Evolutionary conservation across 2,329 filamentous ascomycete species (phyloP).

Genomic region (Fusarium cyanostomum): DNA sequence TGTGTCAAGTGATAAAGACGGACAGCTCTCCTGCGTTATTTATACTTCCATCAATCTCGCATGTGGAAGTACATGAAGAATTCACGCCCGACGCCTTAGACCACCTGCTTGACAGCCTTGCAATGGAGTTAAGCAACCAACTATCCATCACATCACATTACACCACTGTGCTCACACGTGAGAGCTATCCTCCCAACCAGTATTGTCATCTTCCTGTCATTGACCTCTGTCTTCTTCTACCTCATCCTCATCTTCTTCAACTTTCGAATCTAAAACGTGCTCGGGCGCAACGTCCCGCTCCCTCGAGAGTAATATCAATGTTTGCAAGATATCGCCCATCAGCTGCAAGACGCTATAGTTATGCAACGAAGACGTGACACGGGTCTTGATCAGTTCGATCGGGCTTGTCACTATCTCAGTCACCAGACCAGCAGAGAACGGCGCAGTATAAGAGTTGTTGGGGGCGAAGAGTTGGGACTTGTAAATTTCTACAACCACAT

Average conservation of each 20-base stretch:
- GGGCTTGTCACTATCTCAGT: slow-evolving; percentile 87
- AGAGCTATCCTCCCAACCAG: no score
- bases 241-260: no score
- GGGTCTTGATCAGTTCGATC: slow-evolving; percentile 89
- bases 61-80: background rate
- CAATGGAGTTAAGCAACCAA: background rate
- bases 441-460: no score
- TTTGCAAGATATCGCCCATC: slow-evolving; percentile 74
- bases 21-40: background rate
- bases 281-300: no score
- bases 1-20: background rate
- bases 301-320: no score
- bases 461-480: no score
- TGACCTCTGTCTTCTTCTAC: no score
- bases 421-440: slow-evolving; percentile 80
- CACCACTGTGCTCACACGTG: background rate
- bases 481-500: no score
- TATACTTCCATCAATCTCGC: background rate
- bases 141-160: background rate
- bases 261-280: no score
- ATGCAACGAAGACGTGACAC: slow-evolving; percentile 77
- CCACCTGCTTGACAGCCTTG: background rate
- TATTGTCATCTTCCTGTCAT: no score
- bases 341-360: slow-evolving; percentile 64
- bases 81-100: background rate